Evolutionary conservation across 371 early-diverging fungal species (phyloP), one percentile per base, ranked within the genome.

Genomic region (Circinella umbellata): DNA sequence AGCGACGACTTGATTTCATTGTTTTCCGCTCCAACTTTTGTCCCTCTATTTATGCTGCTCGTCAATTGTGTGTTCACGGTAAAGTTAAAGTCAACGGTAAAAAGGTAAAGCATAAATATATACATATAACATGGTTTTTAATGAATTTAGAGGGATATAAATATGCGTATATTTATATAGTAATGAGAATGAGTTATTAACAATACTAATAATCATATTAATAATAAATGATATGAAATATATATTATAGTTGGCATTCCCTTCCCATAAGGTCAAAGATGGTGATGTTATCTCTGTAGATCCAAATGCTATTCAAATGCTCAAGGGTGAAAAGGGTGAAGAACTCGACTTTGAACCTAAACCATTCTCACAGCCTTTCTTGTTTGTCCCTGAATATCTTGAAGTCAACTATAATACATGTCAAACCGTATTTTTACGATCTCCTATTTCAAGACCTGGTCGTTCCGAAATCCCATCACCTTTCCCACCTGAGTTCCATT

Each of bases 381-480:
- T 98, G 89, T 98, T 97, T 78, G 87, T 95, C 15, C 98, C 98
- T 20, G 92, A 95, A 69, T 98, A 98, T 78, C 92, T 98, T 51
- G 98, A 98, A 86, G 98, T 98, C 72, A 92, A 96, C 84, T 98
- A 95, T 85, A 90, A 90, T 75, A 96, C 94, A 13, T 95, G 96
- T 88, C 92, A 93, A 42, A 83, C 90, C 20, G 91, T 95, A 59
- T 96, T 96, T 76, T 80, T 98, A 66, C 91, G 97, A 67, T 80
- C 91, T 46, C 98, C 98, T 36, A 88, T 95, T 62, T 93, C 94
- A 17, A 88, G 94, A 77, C 95, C 97, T 39, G 88, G 90, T 68
- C 82, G 86, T 60, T 91, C 94, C 61, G 98, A 98, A 83, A 89
- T 98, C 63, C 98, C 98, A 42, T 95, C 95, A 53, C 98, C 98